phyloP scores from a whole-genome alignment of 805 yeast genomes.

The Yarrowia deformans region DNA sequence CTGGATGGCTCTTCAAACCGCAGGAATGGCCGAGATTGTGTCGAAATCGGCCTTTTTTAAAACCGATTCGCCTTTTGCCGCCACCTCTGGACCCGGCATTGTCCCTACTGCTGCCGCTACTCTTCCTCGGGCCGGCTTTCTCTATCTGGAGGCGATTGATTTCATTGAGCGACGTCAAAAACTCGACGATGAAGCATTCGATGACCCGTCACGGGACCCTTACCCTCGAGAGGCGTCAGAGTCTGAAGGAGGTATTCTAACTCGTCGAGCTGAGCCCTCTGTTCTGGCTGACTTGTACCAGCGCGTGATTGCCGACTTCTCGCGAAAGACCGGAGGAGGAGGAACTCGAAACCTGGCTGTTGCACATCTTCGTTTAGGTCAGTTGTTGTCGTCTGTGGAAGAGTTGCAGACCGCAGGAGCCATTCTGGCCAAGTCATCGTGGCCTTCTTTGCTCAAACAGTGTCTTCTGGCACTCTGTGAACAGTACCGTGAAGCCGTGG shows the following conservation, averaged over 20 bases:
- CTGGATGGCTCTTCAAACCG: slow-evolving; percentile 72
- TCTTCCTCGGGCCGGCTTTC: slow-evolving; percentile 26
- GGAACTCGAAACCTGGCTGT: slow-evolving; percentile 27
- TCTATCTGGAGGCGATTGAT: slow-evolving; percentile 23
- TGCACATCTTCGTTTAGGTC: slow-evolving; percentile 26
- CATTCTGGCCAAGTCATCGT: slow-evolving; percentile 10
- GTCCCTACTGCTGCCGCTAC: slow-evolving; percentile 12
- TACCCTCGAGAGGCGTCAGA: slow-evolving; percentile 9
- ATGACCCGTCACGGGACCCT: slow-evolving; percentile 26
- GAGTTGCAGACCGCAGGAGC: slow-evolving; percentile 32
- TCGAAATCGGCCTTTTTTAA: slow-evolving; percentile 23
- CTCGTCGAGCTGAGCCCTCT: neutral
- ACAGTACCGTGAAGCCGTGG: slow-evolving; percentile 17
- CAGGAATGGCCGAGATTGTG: slow-evolving; percentile 60
- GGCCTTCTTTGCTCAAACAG: slow-evolving; percentile 28
- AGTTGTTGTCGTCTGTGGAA: slow-evolving; percentile 19
- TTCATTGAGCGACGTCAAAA: slow-evolving; percentile 10
- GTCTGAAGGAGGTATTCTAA: neutral
- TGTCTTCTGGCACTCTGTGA: slow-evolving; percentile 18
- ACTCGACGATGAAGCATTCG: neutral
- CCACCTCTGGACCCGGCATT: slow-evolving; percentile 30
- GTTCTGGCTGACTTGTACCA: slow-evolving; percentile 25
- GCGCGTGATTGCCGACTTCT: slow-evolving; percentile 22
- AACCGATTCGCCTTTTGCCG: slow-evolving; percentile 20
- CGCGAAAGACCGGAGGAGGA: slow-evolving; percentile 4